These are phyloP conservation scores for Dactylellina leptospora DNA, from an alignment of 2,329 filamentous ascomycete species.

Conservation along the genomic window DNA sequence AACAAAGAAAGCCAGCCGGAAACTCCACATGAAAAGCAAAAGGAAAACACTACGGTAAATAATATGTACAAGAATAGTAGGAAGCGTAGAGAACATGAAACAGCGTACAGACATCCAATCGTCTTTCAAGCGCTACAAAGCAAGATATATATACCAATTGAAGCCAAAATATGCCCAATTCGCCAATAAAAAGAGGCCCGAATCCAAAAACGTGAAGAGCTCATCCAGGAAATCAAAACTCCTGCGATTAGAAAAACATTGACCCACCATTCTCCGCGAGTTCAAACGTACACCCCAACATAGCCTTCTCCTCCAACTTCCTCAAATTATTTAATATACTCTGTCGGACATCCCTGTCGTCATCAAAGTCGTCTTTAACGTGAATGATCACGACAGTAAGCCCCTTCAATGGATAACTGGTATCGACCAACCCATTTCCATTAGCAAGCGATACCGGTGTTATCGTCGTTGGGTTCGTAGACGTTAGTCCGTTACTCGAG, in stretches of 20 bases:
- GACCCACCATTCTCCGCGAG: slow-evolving; percentile 55
- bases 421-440: slow-evolving; percentile 41
- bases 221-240: slow-evolving; percentile 28
- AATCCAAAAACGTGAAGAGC: background rate
- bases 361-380: slow-evolving; percentile 83
- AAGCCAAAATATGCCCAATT: slow-evolving; percentile 29
- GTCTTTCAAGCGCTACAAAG: background rate
- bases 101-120: slow-evolving; percentile 7
- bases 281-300: slow-evolving; percentile 57
- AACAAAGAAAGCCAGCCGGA: slow-evolving; percentile 4
- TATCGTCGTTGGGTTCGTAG: too few species aligned
- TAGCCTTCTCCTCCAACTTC: slow-evolving; percentile 67
- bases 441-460: slow-evolving; percentile 23
- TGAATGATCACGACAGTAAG: slow-evolving; percentile 89
- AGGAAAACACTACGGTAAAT: background rate
- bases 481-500: too few species aligned
- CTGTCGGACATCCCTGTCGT: slow-evolving; percentile 72
- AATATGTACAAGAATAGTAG: slow-evolving; percentile 29
- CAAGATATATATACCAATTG: slow-evolving; percentile 13
- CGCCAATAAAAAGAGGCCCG: slow-evolving; percentile 15
- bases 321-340: slow-evolving; percentile 75
- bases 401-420: slow-evolving; percentile 69
- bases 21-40: slow-evolving; percentile 30
- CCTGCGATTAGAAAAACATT: slow-evolving; percentile 55
- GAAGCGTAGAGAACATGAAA: slow-evolving; percentile 10